Base-by-base conservation (phyloP, 73 alveolate species). In the Symbiodinium pilosum region DNA sequence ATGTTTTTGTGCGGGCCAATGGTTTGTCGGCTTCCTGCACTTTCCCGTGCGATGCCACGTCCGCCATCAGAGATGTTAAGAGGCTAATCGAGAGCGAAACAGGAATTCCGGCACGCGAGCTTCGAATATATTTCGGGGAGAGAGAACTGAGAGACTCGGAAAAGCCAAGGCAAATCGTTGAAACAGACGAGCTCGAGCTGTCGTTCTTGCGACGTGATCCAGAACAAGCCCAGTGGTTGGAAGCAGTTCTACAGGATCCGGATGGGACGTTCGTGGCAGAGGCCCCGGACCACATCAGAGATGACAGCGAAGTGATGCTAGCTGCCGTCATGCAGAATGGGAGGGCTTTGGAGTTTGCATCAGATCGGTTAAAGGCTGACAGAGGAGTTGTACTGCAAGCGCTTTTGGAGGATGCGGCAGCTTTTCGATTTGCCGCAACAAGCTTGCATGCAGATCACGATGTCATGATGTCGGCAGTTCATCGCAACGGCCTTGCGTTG, bases 221-320 rank as follows among this genome's bases (percentile, higher is more conserved):
- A 8, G 97, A 91, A 41, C 97, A 91, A 43, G 97, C 97, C 39
- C 77, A 38, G 30, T 91, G 97, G 97, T 56, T 91, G 89, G 97
- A 91, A 86, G 95, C 95, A 32, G 95, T 68, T 56, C 12, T n/a
- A 30, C 52, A 71, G 51, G 97, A 91, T 41, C 52, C 52, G 0
- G 89, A 91, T 1, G 89, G 89, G 14, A 30, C 14, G 34, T 91
- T 68, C 12, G 43, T 91, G 47, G 34, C 26, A 2, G 97, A 91
- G 41, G 97, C 97, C 14, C 97, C 97, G 0, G 5, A 30, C 21
- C 26, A 69, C 34, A 71, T 91, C 41, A 47, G 30, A 14, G 77
- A 36, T 11, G 97, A 91, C 30, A 75, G 88, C 38, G 97, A 68
- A 30, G 97, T 91, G 43, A 54, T 91, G n/a, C n/a, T 69, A 43